Percentiles rank a stretch among this genome's conserved stretches.
phyloP scores from a whole-genome alignment of 1,284 basidiomycete species.

The Cystobasidium sp. region DNA sequence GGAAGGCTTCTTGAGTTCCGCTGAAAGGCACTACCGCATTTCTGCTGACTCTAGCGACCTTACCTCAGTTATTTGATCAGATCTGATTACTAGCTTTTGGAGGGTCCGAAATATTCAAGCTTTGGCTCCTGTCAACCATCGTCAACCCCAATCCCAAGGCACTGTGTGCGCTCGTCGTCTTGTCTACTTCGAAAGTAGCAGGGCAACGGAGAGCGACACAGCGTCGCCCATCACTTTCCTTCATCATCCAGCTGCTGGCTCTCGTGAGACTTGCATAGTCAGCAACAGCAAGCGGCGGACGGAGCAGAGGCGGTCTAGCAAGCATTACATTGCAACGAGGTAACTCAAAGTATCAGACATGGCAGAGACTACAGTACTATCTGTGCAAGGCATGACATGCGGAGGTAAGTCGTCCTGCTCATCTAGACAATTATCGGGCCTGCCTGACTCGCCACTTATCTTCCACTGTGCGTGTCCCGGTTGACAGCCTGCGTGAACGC shows the following conservation, averaged over 20 bases:
- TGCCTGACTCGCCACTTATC: neutral
- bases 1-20: neutral
- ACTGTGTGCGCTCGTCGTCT: too few relatives aligned
- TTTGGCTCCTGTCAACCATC: neutral
- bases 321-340: too few relatives aligned
- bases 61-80: conserved; percentile 1
- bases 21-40: neutral
- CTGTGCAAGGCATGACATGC: conserved; percentile 59
- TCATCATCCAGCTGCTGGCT: too few relatives aligned
- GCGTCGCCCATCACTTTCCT: too few relatives aligned
- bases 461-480: conserved; percentile 45
- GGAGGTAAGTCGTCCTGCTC: conserved; percentile 52
- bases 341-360: neutral
- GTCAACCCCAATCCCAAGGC: too few relatives aligned
- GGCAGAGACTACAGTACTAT: conserved; percentile 27
- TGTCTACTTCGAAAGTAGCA: too few relatives aligned
- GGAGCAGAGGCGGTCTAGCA: too few relatives aligned
- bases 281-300: conserved; percentile 1
- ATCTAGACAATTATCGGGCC: conserved; percentile 36
- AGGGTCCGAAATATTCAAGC: neutral
- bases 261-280: too few relatives aligned
- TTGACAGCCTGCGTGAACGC: conserved; percentile 64
- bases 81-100: neutral
- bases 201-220: too few relatives aligned
- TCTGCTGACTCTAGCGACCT: neutral